Percentiles rank a stretch among this genome's conserved stretches.
Conservation (phyloP, 2,329 filamentous ascomycete species). For the Hirsutella thompsonii region DNA sequence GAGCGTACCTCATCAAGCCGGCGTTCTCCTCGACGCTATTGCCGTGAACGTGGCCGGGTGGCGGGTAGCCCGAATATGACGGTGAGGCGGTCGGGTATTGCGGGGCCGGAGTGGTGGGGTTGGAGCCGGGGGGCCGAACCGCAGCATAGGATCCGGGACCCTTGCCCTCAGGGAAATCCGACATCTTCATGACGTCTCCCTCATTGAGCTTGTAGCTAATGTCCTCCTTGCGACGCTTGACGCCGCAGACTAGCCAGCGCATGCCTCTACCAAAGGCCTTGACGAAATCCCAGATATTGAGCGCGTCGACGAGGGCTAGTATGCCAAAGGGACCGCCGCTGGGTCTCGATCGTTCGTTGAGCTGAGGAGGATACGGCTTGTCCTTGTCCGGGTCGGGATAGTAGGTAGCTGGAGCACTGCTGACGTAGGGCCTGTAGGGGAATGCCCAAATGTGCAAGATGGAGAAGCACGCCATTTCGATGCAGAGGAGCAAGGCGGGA, state of each 20-base stretch:
- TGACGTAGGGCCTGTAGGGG: constrained; percentile 57
- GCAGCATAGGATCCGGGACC: constrained; percentile 4
- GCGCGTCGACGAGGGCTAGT: constrained; percentile 54
- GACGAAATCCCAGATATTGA: constrained; percentile 73
- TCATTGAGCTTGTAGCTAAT: constrained; percentile 28
- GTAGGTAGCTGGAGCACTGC: constrained; percentile 27
- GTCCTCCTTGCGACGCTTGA: constrained; percentile 44
- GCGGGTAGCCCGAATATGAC: background rate
- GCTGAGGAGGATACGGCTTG: constrained; percentile 23
- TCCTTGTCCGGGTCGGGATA: constrained; percentile 31
- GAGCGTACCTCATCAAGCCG: constrained; percentile 27
- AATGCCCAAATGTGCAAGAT: constrained; percentile 75
- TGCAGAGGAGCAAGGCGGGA: constrained; percentile 61
- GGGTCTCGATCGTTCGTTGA: constrained; percentile 36
- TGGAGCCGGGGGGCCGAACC: constrained; percentile 23
- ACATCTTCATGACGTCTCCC: constrained; percentile 21
- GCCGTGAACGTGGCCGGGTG: constrained; percentile 15
- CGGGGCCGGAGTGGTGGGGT: constrained; percentile 12
- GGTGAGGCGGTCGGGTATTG: constrained; percentile 25
- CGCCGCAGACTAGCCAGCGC: constrained; percentile 69
- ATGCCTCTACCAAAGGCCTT: constrained; percentile 68
- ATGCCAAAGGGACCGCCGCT: constrained; percentile 52
- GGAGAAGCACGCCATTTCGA: constrained; percentile 77
- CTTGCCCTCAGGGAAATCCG: constrained; percentile 21
- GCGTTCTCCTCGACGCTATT: constrained; percentile 22